phyloP scores from a whole-genome alignment of 2,329 filamentous ascomycete genomes.

The Trichophyton verrucosum region DNA sequence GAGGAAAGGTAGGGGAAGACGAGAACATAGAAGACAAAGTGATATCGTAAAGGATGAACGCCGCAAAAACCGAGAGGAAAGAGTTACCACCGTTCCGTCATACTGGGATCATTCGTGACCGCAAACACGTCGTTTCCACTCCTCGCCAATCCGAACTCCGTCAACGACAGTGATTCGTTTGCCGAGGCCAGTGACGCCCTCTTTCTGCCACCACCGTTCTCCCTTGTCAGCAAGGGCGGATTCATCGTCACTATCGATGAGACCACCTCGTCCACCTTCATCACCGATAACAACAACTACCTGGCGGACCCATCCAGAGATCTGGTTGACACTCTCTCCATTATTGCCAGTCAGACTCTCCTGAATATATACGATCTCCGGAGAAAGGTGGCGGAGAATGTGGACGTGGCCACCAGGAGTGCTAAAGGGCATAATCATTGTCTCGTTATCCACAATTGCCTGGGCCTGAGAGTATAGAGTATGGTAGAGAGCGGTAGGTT shows the following conservation, averaged over 20 bases:
- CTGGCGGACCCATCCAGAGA: slow-evolving; percentile 51
- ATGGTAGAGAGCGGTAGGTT: slow-evolving; percentile 54
- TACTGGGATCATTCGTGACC: slow-evolving; percentile 40
- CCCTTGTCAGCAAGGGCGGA: slow-evolving; percentile 24
- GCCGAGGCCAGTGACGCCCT: slow-evolving; percentile 72
- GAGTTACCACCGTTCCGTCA: neutral
- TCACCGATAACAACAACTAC: slow-evolving; percentile 48
- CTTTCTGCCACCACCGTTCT: slow-evolving; percentile 49
- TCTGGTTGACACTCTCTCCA: slow-evolving; percentile 59
- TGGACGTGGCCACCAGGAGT: slow-evolving; percentile 71
- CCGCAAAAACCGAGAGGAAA: neutral
- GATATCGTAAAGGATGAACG: slow-evolving; percentile 5
- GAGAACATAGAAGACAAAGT: neutral
- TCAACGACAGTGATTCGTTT: slow-evolving; percentile 84
- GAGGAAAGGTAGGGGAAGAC: neutral
- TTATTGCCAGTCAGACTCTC: slow-evolving; percentile 67
- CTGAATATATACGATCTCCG: slow-evolving; percentile 78
- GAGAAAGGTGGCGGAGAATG: slow-evolving; percentile 72
- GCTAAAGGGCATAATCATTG: slow-evolving; percentile 79
- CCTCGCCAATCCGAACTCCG: slow-evolving; percentile 65
- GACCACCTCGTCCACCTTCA: slow-evolving; percentile 53
- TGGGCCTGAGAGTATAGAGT: slow-evolving; percentile 70
- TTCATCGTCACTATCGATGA: slow-evolving; percentile 65
- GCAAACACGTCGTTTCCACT: slow-evolving; percentile 70
- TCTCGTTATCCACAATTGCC: slow-evolving; percentile 67